These are phyloP conservation scores for Pseudozyma tsukubaensis DNA, from an alignment of 1,284 basidiomycete species.

Conservation along the genomic window DNA sequence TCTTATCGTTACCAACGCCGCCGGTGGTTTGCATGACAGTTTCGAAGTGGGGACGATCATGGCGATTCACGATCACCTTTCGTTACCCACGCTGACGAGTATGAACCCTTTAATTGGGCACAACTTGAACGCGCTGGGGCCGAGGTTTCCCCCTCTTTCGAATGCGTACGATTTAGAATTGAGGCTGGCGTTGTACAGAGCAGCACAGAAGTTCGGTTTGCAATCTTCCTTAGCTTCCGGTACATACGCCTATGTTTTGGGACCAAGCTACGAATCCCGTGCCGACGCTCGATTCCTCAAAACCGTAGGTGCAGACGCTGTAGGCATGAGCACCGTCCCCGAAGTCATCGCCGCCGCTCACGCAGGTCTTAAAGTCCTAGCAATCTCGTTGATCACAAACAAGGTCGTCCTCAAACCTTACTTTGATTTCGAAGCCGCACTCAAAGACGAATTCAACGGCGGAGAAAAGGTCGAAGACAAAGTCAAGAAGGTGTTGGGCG, in stretches of 20 bases:
- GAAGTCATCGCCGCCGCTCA: constrained; percentile 85
- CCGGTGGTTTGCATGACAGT: constrained; percentile 79
- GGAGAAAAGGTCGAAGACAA: constrained; percentile 11
- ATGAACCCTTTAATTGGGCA: constrained; percentile 78
- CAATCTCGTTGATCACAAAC: constrained; percentile 84
- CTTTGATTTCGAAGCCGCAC: constrained; percentile 78
- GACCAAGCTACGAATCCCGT: constrained; percentile 82
- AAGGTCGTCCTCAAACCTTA: constrained; percentile 80
- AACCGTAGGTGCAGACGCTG: constrained; percentile 74
- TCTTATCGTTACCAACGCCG: constrained; percentile 85
- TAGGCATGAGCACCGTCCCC: constrained; percentile 90
- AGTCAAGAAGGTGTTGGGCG: constrained; percentile 61
- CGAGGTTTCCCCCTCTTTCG: constrained; percentile 82
- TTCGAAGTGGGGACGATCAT: constrained; percentile 85
- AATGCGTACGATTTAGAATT: constrained; percentile 80
- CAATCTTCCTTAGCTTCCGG: constrained; percentile 69
- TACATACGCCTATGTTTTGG: constrained; percentile 83
- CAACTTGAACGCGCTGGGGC: constrained; percentile 43
- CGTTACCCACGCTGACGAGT: constrained; percentile 78
- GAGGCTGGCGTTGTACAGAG: constrained; percentile 78
- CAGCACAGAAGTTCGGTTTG: constrained; percentile 74
- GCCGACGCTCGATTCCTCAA: constrained; percentile 54
- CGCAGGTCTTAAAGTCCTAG: constrained; percentile 77
- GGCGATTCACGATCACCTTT: constrained; percentile 82
- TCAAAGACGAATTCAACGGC: constrained; percentile 75